Conservation (phyloP, 108 stramenopile species). For the Nitzschia sp. region DNA sequence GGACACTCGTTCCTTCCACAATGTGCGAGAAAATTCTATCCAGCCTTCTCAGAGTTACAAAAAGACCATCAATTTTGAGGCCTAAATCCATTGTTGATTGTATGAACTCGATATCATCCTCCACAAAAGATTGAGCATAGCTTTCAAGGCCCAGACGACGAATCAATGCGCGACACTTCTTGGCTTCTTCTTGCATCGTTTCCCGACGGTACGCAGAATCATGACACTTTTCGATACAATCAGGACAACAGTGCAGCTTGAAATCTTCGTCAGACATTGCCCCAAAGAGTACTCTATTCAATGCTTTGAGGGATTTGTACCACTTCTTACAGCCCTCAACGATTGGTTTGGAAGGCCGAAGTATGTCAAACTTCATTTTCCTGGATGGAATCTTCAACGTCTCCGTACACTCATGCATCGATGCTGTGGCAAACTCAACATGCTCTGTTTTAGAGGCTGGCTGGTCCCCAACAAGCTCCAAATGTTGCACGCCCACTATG, state of each 20-base stretch:
- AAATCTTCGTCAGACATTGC: slow-evolving; percentile 1
- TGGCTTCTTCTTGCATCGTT: slow-evolving; percentile 25
- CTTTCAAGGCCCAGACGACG: slow-evolving; percentile 44
- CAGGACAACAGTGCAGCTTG: slow-evolving; percentile 17
- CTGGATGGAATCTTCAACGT: slow-evolving; percentile 8
- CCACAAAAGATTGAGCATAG: slow-evolving; percentile 32
- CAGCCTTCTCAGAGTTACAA: slow-evolving; percentile 41
- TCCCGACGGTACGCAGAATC: background rate
- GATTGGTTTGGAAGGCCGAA: slow-evolving; percentile 25
- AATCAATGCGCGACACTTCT: slow-evolving; percentile 39
- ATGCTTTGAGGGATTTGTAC: slow-evolving; percentile 1
- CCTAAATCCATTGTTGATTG: background rate
- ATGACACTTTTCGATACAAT: slow-evolving; percentile 5
- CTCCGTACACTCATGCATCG: background rate
- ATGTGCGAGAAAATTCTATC: slow-evolving; percentile 45
- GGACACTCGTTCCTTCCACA: slow-evolving; percentile 12
- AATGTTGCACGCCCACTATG: slow-evolving; percentile 20
- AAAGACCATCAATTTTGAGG: background rate
- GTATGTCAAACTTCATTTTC: slow-evolving; percentile 21
- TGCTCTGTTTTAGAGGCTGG: background rate
- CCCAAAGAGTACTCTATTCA: slow-evolving; percentile 11
- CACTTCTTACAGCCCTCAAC: slow-evolving; percentile 18
- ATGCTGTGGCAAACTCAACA: slow-evolving; percentile 7
- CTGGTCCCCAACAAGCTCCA: slow-evolving; percentile 4
- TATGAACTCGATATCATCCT: slow-evolving; percentile 1